These are phyloP conservation scores for Lentinula aciculospora DNA, from an alignment of 768 basidiomycete genomes.

Conservation along the genomic window DNA sequence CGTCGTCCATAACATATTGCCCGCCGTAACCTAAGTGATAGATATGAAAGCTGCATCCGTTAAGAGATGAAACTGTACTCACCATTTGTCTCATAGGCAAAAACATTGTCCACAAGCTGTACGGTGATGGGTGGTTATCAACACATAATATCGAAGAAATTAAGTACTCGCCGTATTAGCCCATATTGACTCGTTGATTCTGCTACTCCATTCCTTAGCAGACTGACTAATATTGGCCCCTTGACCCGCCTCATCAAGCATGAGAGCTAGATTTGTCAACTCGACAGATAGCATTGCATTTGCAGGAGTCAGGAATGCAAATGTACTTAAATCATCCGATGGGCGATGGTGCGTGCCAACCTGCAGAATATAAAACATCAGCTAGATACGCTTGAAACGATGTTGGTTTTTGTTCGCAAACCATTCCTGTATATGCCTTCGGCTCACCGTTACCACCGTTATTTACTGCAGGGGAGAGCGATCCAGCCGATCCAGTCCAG, in stretches of 20 bases:
- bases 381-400: too few relatives aligned
- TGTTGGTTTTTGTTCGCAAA: conserved; percentile 21
- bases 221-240: conserved; percentile 44
- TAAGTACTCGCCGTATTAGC: conserved; percentile 39
- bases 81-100: conserved; percentile 79
- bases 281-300: conserved; percentile 84
- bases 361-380: conserved; percentile 21
- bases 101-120: conserved; percentile 58
- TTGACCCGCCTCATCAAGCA: conserved; percentile 47
- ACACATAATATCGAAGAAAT: background rate
- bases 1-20: conserved; percentile 79
- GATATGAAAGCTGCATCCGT: background rate
- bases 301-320: conserved; percentile 70
- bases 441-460: conserved; percentile 75
- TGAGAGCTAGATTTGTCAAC: conserved; percentile 49
- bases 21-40: conserved; percentile 50
- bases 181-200: conserved; percentile 59
- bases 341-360: conserved; percentile 76
- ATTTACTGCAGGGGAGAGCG: conserved; percentile 56
- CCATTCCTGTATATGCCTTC: conserved; percentile 63
- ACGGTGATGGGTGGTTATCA: background rate
- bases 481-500: conserved; percentile 69
- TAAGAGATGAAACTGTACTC: conserved; percentile 5
- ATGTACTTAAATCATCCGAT: conserved; percentile 68
- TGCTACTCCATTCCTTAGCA: conserved; percentile 53